These are phyloP conservation scores for Fomitopsis pulvina DNA, from an alignment of 768 basidiomycete genomes.

Conservation along the genomic window DNA sequence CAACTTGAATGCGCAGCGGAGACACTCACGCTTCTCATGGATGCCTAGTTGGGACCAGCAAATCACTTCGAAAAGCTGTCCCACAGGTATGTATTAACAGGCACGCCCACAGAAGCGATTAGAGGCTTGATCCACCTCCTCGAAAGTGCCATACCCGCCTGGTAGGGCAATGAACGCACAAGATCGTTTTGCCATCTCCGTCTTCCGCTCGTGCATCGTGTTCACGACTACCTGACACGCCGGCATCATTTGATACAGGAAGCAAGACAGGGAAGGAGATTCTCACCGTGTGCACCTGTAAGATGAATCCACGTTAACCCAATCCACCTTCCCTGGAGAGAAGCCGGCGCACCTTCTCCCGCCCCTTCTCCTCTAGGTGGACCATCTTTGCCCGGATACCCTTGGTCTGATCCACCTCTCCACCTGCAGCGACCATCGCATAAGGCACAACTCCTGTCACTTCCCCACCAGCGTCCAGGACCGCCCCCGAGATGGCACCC, in stretches of 20 bases:
- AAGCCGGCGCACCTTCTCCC: slow-evolving; percentile 27
- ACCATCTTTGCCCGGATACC: slow-evolving; percentile 13
- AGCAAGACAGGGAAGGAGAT: neutral
- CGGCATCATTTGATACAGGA: neutral
- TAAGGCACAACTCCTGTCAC: slow-evolving; percentile 76
- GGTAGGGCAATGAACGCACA: slow-evolving; percentile 85
- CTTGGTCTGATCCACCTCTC: slow-evolving; percentile 47
- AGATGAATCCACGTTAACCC: neutral
- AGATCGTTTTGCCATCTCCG: slow-evolving; percentile 80
- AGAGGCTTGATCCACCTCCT: slow-evolving; percentile 53
- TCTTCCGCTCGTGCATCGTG: slow-evolving; percentile 87
- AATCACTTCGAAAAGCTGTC: slow-evolving; percentile 78
- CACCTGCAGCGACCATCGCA: slow-evolving; percentile 64
- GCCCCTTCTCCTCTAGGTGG: slow-evolving; percentile 24
- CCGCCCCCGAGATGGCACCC: slow-evolving; percentile 71
- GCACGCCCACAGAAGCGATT: neutral
- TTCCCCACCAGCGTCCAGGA: slow-evolving; percentile 57
- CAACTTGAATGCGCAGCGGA: neutral
- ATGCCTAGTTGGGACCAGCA: slow-evolving; percentile 95
- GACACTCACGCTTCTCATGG: slow-evolving; percentile 67
- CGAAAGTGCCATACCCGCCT: slow-evolving; percentile 92
- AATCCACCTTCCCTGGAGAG: neutral
- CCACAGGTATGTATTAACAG: too few relatives aligned
- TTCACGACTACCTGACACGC: slow-evolving; percentile 54
- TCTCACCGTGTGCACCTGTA: slow-evolving; percentile 28